phyloP scores from a whole-genome alignment of 2,329 filamentous ascomycete species.

The Penicillium expansum region DNA sequence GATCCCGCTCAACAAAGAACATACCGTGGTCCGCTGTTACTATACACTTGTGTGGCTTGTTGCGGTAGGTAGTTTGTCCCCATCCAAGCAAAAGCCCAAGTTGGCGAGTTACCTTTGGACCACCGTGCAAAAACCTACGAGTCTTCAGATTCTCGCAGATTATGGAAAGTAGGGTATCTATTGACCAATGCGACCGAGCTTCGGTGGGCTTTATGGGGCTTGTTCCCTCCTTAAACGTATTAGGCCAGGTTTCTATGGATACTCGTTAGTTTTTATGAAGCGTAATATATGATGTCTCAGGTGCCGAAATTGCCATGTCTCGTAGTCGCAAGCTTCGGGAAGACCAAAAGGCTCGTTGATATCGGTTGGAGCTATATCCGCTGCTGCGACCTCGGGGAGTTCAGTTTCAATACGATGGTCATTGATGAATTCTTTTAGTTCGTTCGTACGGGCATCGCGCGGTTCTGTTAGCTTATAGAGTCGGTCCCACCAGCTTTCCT shows the following conservation, averaged over 20 bases:
- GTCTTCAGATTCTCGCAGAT: neutral
- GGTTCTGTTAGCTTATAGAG: neutral
- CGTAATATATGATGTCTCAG: too few relatives aligned
- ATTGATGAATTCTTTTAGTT: neutral
- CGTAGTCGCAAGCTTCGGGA: too few relatives aligned
- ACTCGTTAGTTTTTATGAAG: too few relatives aligned
- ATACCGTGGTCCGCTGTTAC: too few relatives aligned
- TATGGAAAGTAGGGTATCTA: neutral
- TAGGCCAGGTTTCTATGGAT: too few relatives aligned
- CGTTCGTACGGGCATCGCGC: neutral
- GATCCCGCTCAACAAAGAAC: neutral
- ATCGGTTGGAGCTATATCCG: neutral
- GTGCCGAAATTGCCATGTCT: too few relatives aligned
- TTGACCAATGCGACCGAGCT: neutral
- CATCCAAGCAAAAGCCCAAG: neutral
- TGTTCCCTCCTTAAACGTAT: too few relatives aligned
- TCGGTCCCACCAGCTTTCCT: neutral
- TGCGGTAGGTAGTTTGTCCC: neutral
- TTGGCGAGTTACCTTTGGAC: neutral
- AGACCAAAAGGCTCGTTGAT: neutral
- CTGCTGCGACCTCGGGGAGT: neutral
- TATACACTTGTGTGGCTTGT: neutral
- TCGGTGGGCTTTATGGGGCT: too few relatives aligned
- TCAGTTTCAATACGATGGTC: neutral
- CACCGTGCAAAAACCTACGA: neutral